Evolutionary conservation across 2,329 filamentous ascomycete genomes (phyloP), one percentile per base, ranked within the genome.

Genomic region (Botrytis aclada): DNA sequence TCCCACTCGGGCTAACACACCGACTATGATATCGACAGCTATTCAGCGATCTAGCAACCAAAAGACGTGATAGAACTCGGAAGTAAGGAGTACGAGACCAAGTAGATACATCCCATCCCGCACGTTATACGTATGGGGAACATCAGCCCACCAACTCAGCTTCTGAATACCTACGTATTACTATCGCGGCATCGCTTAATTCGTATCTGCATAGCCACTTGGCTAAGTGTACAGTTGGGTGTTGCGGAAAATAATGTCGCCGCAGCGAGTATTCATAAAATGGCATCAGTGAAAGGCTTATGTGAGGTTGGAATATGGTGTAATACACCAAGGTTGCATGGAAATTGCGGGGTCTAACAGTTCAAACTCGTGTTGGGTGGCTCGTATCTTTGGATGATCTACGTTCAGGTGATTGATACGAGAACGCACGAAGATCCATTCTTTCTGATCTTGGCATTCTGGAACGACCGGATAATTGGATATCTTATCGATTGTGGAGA

Each of bases 131-230:
- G 69, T 65, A 71, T 29, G 60, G 34, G n/a, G 6, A 64, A 51
- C 14, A 64, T 54, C 45, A 41, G 60, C 37, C 14, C 64, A 67
- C 37, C 63, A 66, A 51, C 43, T 51, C 32, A 66, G 62, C 29
- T n/a, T 25, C 22, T 41, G 32, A 37, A 71, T 54, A 71, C 32
- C 45, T 45, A 65, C 69, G 60, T 37, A 63, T 39, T 25, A 16
- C 25, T n/a, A 54, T 54, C 47, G 64, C 64, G 45, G 45, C 37
- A 41, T 67, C 34, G 65, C 65, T 47, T 54, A 71, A 56, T 72
- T 67, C 70, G 70, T 72, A 72, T 72, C 70, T 72, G 70, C 70
- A 72, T 58, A 47, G 61, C 70, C 70, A 72, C 62, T 60, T 72
- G 62, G 47, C 47, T 39, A 8, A 45, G 60, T 6, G 37, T 56